Evolutionary conservation across 805 yeast species (phyloP).

Genomic region (Sungouiozyma intestinalis): DNA sequence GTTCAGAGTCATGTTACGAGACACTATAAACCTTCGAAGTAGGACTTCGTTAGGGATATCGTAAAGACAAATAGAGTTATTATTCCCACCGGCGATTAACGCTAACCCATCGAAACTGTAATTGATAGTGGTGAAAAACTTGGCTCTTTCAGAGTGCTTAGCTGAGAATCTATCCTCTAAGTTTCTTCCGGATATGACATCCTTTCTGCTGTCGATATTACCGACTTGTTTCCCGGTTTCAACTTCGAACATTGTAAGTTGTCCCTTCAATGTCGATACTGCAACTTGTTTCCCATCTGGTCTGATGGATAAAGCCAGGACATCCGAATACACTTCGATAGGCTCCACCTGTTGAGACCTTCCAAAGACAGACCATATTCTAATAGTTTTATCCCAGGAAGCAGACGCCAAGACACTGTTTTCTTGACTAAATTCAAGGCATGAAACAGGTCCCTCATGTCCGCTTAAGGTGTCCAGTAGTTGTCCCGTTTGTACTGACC

Average conservation of each 20-base stretch:
- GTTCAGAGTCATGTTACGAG: conserved; percentile 80
- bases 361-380: conserved; percentile 88
- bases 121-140: conserved; percentile 67
- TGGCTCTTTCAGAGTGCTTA: conserved; percentile 72
- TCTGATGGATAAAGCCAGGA: conserved; percentile 68
- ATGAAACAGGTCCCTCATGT: conserved; percentile 91
- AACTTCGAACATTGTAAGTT: conserved; percentile 71
- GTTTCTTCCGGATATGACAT: conserved; percentile 79
- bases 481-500: conserved; percentile 97
- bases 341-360: conserved; percentile 87
- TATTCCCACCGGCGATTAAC: conserved; percentile 87
- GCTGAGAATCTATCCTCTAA: conserved; percentile 73
- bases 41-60: conserved; percentile 84
- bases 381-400: conserved; percentile 91
- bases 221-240: conserved; percentile 73
- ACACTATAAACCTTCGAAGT: conserved; percentile 70
- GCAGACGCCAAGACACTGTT: conserved; percentile 75
- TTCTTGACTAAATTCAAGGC: conserved; percentile 75
- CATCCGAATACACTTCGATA: conserved; percentile 74
- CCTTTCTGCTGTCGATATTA: conserved; percentile 75
- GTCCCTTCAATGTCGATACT: conserved; percentile 82
- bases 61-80: conserved; percentile 82
- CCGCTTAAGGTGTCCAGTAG: conserved; percentile 80
- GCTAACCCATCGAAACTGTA: conserved; percentile 87
- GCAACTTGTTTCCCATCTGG: conserved; percentile 92